phyloP scores from a whole-genome alignment of 2,329 filamentous ascomycete species.

The Microdochium bolleyi region DNA sequence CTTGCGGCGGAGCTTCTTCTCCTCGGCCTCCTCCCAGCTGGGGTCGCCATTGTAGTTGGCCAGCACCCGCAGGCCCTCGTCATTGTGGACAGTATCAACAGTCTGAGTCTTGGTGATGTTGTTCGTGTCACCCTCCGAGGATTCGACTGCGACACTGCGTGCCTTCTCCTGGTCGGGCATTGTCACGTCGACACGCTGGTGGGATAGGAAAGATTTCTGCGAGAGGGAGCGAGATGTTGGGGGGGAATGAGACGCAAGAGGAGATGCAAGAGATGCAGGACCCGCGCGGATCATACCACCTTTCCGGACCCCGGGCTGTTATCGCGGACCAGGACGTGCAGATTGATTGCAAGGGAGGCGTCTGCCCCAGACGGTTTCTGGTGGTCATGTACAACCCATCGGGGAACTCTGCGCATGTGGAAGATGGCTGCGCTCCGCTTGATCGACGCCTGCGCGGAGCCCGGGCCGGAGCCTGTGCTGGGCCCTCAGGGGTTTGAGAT shows the following conservation, averaged over 20 bases:
- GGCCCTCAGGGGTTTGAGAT: too few relatives aligned
- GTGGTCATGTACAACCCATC: too few relatives aligned
- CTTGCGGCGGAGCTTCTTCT: constrained; percentile 30
- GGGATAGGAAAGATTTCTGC: not conserved
- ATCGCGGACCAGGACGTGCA: not conserved
- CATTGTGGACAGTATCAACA: constrained; percentile 25
- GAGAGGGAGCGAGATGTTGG: not conserved
- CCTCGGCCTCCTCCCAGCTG: constrained; percentile 19
- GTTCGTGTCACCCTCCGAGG: not conserved
- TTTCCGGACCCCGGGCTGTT: not conserved
- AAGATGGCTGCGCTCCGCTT: too few relatives aligned
- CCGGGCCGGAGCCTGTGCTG: too few relatives aligned
- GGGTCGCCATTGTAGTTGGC: constrained; percentile 28
- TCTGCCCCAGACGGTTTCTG: too few relatives aligned
- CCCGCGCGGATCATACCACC: not conserved
- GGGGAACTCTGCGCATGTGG: too few relatives aligned
- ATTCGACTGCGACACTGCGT: not conserved
- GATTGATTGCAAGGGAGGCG: not conserved
- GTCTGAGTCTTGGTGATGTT: constrained; percentile 5
- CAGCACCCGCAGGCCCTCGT: constrained; percentile 31
- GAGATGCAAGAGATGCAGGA: not conserved
- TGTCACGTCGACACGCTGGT: not conserved
- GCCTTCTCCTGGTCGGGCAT: not conserved
- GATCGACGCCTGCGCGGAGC: too few relatives aligned
- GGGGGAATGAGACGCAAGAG: not conserved